phyloP scores from a whole-genome alignment of 768 basidiomycete genomes.

The Boletus subcaerulescens region DNA sequence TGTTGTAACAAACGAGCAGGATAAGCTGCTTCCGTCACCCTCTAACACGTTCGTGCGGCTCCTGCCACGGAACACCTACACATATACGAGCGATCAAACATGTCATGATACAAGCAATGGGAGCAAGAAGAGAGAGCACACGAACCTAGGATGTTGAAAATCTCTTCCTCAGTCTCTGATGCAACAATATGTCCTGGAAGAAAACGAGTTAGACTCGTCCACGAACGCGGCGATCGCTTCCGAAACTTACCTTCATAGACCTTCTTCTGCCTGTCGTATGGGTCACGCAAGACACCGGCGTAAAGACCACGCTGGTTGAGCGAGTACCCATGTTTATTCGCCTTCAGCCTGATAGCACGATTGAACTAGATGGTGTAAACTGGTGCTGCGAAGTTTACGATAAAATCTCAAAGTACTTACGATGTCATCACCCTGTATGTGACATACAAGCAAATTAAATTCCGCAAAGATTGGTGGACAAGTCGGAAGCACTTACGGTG shows the following conservation, averaged over 20 bases:
- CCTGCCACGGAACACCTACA: conserved; percentile 73
- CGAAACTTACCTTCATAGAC: conserved; percentile 47
- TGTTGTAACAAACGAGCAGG: neutral
- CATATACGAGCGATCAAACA: neutral
- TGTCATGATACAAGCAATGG: neutral
- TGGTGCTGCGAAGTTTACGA: neutral
- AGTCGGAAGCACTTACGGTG: conserved; percentile 48
- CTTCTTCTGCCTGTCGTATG: conserved; percentile 58
- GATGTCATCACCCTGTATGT: conserved; percentile 79
- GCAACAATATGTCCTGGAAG: conserved; percentile 63
- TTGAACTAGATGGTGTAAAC: conserved; percentile 62
- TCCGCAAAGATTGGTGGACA: neutral
- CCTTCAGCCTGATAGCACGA: conserved; percentile 82
- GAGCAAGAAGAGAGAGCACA: neutral
- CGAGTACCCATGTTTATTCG: conserved; percentile 74
- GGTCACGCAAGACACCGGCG: conserved; percentile 68
- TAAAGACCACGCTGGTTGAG: conserved; percentile 87
- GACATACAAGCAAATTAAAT: neutral
- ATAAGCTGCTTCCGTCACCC: conserved; percentile 13
- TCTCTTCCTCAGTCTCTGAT: conserved; percentile 83
- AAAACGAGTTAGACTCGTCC: neutral
- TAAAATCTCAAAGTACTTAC: conserved; percentile 40
- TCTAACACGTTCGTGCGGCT: conserved; percentile 71
- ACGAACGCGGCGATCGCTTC: neutral
- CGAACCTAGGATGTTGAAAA: conserved; percentile 68